A percentile compares a stretch with the other conserved stretches of the same genome.
Evolutionary conservation across 1,284 basidiomycete species (phyloP).

Genomic region (Heterobasidion annosum): DNA sequence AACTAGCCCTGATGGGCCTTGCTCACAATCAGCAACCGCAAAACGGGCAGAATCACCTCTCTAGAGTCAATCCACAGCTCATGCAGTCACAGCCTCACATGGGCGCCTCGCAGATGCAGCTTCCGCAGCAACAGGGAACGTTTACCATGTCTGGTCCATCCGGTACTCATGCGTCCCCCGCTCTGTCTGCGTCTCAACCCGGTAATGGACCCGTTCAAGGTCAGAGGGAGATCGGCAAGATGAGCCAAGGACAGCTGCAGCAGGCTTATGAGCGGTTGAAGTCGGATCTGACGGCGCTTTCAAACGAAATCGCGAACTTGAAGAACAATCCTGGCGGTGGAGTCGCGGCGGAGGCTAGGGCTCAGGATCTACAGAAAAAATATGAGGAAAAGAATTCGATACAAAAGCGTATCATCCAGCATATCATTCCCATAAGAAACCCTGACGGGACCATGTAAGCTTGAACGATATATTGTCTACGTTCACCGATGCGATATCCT

Average conservation of each 20-base stretch:
- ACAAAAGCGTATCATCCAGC: background rate
- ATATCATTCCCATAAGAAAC: background rate
- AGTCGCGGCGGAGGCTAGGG: too few species aligned
- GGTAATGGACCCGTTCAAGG: background rate
- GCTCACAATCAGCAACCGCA: slow-evolving; percentile 35
- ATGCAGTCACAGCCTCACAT: slow-evolving; percentile 3
- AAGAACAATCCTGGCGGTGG: background rate
- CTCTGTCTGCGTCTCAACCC: background rate
- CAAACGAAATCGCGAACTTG: too few species aligned
- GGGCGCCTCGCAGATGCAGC: slow-evolving; percentile 1
- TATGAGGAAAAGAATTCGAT: background rate
- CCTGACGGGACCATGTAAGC: too few species aligned
- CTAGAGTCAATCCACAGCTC: slow-evolving; percentile 11
- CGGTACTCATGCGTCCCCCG: background rate
- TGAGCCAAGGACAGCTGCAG: too few species aligned
- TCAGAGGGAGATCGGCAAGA: too few species aligned
- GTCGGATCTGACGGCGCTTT: too few species aligned
- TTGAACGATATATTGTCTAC: background rate
- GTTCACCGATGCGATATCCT: background rate
- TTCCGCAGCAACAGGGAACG: background rate
- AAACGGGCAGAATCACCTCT: slow-evolving; percentile 25
- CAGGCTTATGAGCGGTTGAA: too few species aligned
- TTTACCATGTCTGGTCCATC: background rate
- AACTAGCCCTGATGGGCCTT: slow-evolving; percentile 38
- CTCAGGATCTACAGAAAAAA: background rate